A percentile compares a stretch with the other conserved stretches of the same genome.
These are phyloP conservation scores for Inonotus obliquus DNA, from an alignment of 1,284 basidiomycete species.

Conservation along the genomic window DNA sequence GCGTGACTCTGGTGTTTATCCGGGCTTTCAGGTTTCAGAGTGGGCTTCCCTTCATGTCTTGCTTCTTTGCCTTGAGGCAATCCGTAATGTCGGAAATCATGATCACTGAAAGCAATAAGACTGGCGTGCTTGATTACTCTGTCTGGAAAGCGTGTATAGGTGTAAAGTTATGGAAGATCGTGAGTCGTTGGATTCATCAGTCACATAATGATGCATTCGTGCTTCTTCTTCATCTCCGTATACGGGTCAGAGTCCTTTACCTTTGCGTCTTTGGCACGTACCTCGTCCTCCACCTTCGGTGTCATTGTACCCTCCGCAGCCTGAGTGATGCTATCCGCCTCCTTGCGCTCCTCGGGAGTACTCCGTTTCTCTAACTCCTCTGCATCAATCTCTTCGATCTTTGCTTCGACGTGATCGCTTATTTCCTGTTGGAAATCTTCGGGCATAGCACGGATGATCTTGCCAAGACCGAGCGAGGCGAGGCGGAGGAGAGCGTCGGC, in stretches of 20 bases:
- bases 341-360: constrained; percentile 15
- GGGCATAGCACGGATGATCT: constrained; percentile 20
- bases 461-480: constrained; percentile 19
- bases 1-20: not conserved
- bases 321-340: constrained; percentile 18
- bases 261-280: not conserved
- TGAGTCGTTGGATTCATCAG: not conserved
- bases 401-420: constrained; percentile 11
- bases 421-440: constrained; percentile 14
- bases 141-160: not conserved
- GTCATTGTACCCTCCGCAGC: constrained; percentile 4
- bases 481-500: constrained; percentile 22
- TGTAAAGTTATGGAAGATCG: not conserved
- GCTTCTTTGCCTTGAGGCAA: not conserved
- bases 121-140: not conserved
- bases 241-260: constrained; percentile 14
- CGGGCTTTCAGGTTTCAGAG: not conserved
- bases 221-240: constrained; percentile 20
- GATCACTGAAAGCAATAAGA: not conserved
- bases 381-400: constrained; percentile 22
- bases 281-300: constrained; percentile 15
- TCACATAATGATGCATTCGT: constrained; percentile 19
- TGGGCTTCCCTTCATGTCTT: not conserved
- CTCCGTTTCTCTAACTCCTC: constrained; percentile 21
- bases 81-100: not conserved